Evolutionary conservation across 2,329 filamentous ascomycete genomes (phyloP), one percentile per base, ranked within the genome.

Genomic region (Alternaria triticimaculans): DNA sequence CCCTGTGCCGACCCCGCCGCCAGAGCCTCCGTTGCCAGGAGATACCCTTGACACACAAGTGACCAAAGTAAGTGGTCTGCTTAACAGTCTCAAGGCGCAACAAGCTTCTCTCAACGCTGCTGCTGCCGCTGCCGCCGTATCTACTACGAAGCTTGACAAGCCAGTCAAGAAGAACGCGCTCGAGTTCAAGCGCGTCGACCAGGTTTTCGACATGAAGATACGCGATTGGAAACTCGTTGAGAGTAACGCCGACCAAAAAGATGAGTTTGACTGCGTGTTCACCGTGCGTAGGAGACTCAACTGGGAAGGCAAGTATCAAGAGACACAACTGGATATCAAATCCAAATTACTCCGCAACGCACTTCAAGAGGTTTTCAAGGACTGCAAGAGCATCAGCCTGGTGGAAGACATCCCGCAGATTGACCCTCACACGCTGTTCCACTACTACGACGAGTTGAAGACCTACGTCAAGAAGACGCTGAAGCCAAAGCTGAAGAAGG

Each of bases 251-350:
- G 87, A 89, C 55, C 84, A 86, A n/a, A 87, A 88, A 25, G 85
- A 88, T 57, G 87, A 92, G 69, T 94, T 93, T 78, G 89, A 94
- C 64, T 96, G 90, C 55, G 74, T 78, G 4, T 97, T 97, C 78
- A 92, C 93, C 23, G 91, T 97, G 15, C 88, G 92, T 15, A 87
- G 94, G 58, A 90, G 88, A 14, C 96, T 97, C 76, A 90, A 94
- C 77, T 93, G 88, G 88, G 92, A 96, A 70, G 92, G 93, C 66
- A 93, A 93, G 72, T 94, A 92, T 72, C 84, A 88, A 78, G 74
- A 94, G 53, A 89, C 93, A 0, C 82, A 90, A 14, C 88, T 97
- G 53, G 93, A 97, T 69, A 92, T 97, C 79, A 96, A 94, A 81
- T 96, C 92, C 76, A 93, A 93, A 70, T 81, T 88, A 15, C 84